Base-by-base conservation (phyloP, 1,284 basidiomycete genomes). In the Microbotryum violaceum region DNA sequence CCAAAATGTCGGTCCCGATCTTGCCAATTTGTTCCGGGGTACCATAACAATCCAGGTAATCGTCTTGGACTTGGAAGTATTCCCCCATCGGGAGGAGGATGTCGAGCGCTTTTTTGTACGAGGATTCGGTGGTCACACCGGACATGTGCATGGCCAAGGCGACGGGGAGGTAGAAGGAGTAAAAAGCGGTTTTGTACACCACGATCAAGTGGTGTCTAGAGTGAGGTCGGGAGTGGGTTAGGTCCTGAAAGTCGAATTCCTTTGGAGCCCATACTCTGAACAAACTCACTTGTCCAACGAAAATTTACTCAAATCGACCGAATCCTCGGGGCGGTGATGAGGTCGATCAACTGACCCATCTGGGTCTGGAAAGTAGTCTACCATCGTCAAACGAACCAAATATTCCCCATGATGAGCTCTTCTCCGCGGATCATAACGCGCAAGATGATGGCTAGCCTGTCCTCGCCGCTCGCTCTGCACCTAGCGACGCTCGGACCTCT, bases 51-150 rank as follows among this genome's bases (percentile, higher is more conserved):
- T 98, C 94, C 69, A 98, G 84, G 78, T 88, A 97, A 77, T 98
- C 96, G 77, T 98, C 94, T 77, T 98, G 94, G 55, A 96, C 83
- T 79, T 98, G 94, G 85, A 97, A 98, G 79, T 97, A 98, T 77
- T 96, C 92, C 62, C 96, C 94, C 65, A 97, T 82, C 10, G 90
- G 91, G 58, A 98, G 79, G 54, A 97, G 83, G 74, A 98, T 94
- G 55, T 84, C 82, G 56, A 86, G 80, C 0, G 94, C 89, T 67
- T 84, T 77, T 61, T 87, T 81, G 80, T 91, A 97, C 6, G 89
- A 85, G 16, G 82, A 77, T 42, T 82, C 77, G 66, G 84, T 80
- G 12, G 85, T 83, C 71, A 96, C 83, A 59, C 84, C 83, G 69
- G 82, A 73, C 75, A 82, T 79, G 74, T 85, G 83, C 85, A 98